These are phyloP conservation scores for Paraphysoderma sedebokerense DNA, from an alignment of 371 early-diverging fungal genomes.

Conservation along the genomic window DNA sequence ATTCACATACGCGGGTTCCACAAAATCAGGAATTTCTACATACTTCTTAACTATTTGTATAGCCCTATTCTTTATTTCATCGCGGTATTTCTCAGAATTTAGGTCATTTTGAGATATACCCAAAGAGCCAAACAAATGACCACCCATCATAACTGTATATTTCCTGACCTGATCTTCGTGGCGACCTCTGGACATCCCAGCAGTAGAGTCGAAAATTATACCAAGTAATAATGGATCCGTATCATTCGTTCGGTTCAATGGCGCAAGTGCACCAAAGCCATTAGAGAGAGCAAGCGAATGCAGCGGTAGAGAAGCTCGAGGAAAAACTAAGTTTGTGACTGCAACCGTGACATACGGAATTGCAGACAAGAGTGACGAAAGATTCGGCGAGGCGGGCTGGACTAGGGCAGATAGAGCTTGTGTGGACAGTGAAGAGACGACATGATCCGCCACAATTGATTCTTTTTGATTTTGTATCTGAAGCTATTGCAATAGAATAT, in stretches of 20 bases:
- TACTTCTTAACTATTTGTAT: conserved; percentile 24
- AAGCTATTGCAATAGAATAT: too few species aligned
- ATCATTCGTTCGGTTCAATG: neutral
- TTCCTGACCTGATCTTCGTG: conserved; percentile 21
- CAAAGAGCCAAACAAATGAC: conserved; percentile 45
- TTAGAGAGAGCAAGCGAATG: neutral
- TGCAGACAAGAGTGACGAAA: neutral
- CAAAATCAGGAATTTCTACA: conserved; percentile 25
- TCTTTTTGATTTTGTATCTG: neutral
- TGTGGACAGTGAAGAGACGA: neutral
- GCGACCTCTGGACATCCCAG: conserved; percentile 50
- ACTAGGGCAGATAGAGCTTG: neutral
- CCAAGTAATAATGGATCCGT: conserved; percentile 31
- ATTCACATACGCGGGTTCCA: conserved; percentile 25
- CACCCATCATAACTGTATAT: conserved; percentile 85
- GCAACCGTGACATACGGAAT: neutral
- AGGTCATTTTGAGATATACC: neutral
- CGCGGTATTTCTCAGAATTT: conserved; percentile 6
- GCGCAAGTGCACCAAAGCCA: neutral
- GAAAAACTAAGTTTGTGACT: neutral
- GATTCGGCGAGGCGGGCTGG: neutral
- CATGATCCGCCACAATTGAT: conserved; percentile 3
- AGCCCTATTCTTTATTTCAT: conserved; percentile 15
- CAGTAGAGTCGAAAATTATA: conserved; percentile 76
- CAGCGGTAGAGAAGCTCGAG: neutral